Evolutionary conservation across 768 basidiomycete species (phyloP), one percentile per base, ranked within the genome.

Genomic region (Kwoniella europaea): DNA sequence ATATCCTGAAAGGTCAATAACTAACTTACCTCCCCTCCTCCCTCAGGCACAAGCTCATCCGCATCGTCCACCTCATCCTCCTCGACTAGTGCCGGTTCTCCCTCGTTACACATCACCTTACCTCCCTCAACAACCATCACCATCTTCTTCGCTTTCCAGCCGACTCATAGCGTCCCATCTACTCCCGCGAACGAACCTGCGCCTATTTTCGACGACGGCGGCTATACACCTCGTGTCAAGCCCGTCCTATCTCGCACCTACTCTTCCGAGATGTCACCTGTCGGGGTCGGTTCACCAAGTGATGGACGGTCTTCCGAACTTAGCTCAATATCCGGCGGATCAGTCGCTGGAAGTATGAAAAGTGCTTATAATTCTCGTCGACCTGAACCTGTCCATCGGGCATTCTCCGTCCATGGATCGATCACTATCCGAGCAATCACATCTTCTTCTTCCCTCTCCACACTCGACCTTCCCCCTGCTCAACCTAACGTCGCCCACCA

Each of bases 331-430:
- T 73, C 73, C 7, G 73, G 65, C 5, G 71, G 29, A 42, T 74
- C 74, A 15, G 65, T 71, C 7, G 44, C 73, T 4, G 69, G 68
- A 10, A 73, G 72, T 27, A 27, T 60, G 24, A 72, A 71, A 20
- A 44, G 43, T 9, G 2, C 59, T 1, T 52, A 50, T 41, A n/a
- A 29, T 62, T 54, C 72, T 16, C 69, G 72, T 43, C 53, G 67
- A 27, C 67, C 50, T 18, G 79, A 80, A 22, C 69, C 79, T 18
- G 69, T 80, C 16, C 74, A 80, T 54, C 73, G 77, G 15, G 53
- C 79, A 0, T 76, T 74, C 67, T 74, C 79, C 3, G 74, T 80
- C 9, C 79, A 80, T 54, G 79, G 79, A 27, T 74, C 74, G 0
- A 78, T 80, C 63, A 55, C 71, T 35, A 73, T 80, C 29, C 73